A percentile compares a stretch with the other conserved stretches of the same genome.
Conservation (phyloP, 192 early-diverging fungal species). For the Pilobolus umbonatus region DNA sequence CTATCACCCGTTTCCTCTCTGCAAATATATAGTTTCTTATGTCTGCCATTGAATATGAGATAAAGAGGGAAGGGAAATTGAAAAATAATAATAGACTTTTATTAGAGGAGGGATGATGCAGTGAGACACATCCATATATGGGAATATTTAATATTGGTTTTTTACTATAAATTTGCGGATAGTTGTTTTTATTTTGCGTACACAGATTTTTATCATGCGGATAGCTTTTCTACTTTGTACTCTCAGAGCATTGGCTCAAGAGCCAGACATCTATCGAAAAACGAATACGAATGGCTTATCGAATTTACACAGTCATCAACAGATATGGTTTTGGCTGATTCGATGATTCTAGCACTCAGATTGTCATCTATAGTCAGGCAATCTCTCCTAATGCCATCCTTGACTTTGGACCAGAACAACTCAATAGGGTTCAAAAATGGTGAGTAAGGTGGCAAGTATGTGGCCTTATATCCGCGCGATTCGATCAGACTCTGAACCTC, state of each 20-base stretch:
- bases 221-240: background rate
- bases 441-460: constrained; percentile 20
- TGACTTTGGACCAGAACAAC: constrained; percentile 26
- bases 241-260: constrained; percentile 9
- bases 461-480: constrained; percentile 2
- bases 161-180: too few species aligned
- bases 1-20: constrained; percentile 24
- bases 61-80: background rate
- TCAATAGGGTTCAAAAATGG: constrained; percentile 26
- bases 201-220: too few species aligned
- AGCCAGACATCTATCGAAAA: constrained; percentile 5
- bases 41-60: constrained; percentile 27
- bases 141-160: too few species aligned
- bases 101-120: background rate
- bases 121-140: too few species aligned
- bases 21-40: constrained; percentile 34
- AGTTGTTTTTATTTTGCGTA: too few species aligned
- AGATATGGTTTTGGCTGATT: background rate
- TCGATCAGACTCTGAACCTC: constrained; percentile 1
- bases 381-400: constrained; percentile 11
- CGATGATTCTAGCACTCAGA: constrained; percentile 11
- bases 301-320: constrained; percentile 4
- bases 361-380: constrained; percentile 5
- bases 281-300: background rate
- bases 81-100: background rate